Base-by-base conservation (phyloP, 169 alveolate genomes). In the Theileria equi region DNA sequence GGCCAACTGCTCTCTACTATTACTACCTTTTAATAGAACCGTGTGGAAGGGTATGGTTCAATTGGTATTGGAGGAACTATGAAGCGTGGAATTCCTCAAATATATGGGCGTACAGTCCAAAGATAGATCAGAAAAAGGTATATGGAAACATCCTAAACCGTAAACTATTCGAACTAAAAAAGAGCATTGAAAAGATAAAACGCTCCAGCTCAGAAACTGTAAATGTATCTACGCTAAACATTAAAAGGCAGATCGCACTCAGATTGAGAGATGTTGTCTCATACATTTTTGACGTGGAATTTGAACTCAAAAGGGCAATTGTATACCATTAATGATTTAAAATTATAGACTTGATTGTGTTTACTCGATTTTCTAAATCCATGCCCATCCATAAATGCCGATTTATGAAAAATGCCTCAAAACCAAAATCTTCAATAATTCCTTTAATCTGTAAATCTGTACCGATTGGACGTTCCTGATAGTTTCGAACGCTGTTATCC, bases 41-140 rank as follows among this genome's bases (percentile, higher is more conserved):
- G 19, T 66, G 80, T 43, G 76, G 71, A 25, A 17, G 48, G 19
- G 62, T 74, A 11, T 77, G 78, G 69, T 60, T 77, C 36, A 71
- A 47, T 34, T 77, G 86, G 86, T 64, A 60, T 36, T 64, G 80
- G 38, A 43, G 52, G 61, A 67, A 65, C 23, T 35, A 41, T 11
- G 86, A 77, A 63, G 68, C 82, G 44, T 77, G 86, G 86, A 44
- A 70, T 5, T 57, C 68, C 38, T 36, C 47, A 8, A 65, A 71
- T 7, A 64, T 77, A 7, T 77, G 86, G 86, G 25, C 66, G 5
- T 43, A n/a, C 7, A 29, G 34, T 2, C 45, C 59, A 11, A 66
- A 54, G 23, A 16, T 10, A 23, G 13, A 23, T 10, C 65, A 31
- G 65, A 54, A 34, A 31, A 54, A 23, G n/a, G 17, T 49, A n/a